Evolutionary conservation across 371 early-diverging fungal species (phyloP).

Genomic region (Funneliformis caledonium): DNA sequence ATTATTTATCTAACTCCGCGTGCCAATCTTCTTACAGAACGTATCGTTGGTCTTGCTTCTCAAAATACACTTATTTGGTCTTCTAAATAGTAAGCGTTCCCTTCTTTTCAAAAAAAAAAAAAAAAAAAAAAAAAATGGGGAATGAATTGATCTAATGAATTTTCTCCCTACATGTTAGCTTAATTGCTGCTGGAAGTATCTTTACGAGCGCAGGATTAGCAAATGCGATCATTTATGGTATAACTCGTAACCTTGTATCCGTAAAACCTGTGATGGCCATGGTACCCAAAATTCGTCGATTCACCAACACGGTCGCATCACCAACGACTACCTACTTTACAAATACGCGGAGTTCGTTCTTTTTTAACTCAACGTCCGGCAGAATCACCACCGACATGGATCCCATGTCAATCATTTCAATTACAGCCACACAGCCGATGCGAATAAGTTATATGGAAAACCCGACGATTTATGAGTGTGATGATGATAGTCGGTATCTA

Average conservation of each 20-base stretch:
- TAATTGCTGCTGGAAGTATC: background rate
- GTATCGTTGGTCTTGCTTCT: background rate
- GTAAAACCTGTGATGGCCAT: background rate
- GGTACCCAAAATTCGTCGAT: background rate
- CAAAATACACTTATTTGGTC: background rate
- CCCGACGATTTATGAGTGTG: background rate
- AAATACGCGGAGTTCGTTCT: background rate
- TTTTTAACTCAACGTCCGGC: background rate
- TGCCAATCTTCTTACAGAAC: background rate
- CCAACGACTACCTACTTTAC: background rate
- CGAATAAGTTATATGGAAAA: background rate
- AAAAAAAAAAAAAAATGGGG: background rate
- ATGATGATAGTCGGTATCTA: background rate
- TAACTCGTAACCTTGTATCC: conserved; percentile 34
- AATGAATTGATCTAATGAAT: background rate
- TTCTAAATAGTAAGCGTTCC: conserved; percentile 4
- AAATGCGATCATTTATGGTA: conserved; percentile 30
- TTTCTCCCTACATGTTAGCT: background rate
- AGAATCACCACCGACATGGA: background rate
- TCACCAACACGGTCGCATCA: background rate
- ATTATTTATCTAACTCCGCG: background rate
- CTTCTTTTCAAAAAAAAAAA: background rate
- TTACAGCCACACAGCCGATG: background rate
- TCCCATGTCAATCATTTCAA: background rate
- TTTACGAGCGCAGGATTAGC: conserved; percentile 24